Conservation (phyloP, 1,284 basidiomycete genomes). For the Trichosporon sp. region DNA sequence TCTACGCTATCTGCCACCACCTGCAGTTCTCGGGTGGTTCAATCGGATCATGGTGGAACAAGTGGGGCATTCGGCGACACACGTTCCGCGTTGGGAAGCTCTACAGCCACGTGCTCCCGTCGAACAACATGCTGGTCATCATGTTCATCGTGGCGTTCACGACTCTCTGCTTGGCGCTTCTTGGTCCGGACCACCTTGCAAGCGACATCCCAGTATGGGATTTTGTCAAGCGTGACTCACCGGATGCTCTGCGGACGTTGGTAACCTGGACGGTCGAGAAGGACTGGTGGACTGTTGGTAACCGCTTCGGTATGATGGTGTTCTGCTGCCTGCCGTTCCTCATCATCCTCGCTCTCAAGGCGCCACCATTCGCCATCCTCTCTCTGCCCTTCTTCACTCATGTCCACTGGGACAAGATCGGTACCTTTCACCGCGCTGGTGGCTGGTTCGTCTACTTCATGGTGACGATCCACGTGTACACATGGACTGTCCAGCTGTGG, state of each 20-base stretch:
- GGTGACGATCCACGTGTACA: conserved; percentile 67
- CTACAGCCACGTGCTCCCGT: conserved; percentile 60
- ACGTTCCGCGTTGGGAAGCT: conserved; percentile 31
- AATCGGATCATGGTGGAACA: conserved; percentile 45
- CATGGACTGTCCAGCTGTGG: conserved; percentile 75
- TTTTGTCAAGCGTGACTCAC: conserved; percentile 31
- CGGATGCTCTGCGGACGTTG: conserved; percentile 21
- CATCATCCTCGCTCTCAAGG: conserved; percentile 75
- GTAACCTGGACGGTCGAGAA: conserved; percentile 20
- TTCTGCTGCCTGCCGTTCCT: conserved; percentile 77
- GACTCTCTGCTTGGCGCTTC: conserved; percentile 61
- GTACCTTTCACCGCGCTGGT: conserved; percentile 70
- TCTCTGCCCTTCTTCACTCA: conserved; percentile 69
- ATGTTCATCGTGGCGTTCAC: conserved; percentile 59
- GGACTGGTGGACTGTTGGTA: conserved; percentile 72
- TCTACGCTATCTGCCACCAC: conserved; percentile 51
- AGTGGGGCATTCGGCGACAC: conserved; percentile 45
- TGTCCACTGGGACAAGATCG: conserved; percentile 75
- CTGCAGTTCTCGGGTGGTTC: conserved; percentile 43
- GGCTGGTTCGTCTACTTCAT: conserved; percentile 75
- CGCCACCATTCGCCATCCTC: conserved; percentile 77
- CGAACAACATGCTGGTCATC: conserved; percentile 65
- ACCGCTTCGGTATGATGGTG: conserved; percentile 72
- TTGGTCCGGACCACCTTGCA: conserved; percentile 74
- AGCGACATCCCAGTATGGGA: conserved; percentile 59